phyloP scores from a whole-genome alignment of 192 early-diverging fungal species.

The Backusella tuberculispora region DNA sequence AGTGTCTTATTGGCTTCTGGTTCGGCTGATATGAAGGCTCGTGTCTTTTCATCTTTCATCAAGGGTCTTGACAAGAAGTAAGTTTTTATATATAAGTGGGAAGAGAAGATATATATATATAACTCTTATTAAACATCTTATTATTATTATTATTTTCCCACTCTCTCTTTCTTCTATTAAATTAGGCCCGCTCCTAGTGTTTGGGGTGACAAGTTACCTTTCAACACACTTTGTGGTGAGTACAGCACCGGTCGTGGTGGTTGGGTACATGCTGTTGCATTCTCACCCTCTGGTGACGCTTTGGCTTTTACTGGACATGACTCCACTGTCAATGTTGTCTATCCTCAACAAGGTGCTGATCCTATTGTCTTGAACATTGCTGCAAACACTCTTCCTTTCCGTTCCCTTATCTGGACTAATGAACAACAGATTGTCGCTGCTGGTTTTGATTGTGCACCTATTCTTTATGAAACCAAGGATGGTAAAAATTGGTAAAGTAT shows the following conservation, averaged over 20 bases:
- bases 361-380: constrained; percentile 58
- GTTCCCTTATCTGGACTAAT: constrained; percentile 77
- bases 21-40: constrained; percentile 84
- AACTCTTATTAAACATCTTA: background rate
- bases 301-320: constrained; percentile 91
- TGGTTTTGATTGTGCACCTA: constrained; percentile 94
- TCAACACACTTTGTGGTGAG: constrained; percentile 91
- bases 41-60: constrained; percentile 94
- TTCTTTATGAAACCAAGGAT: constrained; percentile 69
- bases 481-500: constrained; percentile 59
- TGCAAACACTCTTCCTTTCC: constrained; percentile 72
- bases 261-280: constrained; percentile 93
- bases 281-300: constrained; percentile 86
- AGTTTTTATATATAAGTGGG: background rate
- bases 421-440: constrained; percentile 81
- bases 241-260: constrained; percentile 75
- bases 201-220: constrained; percentile 95
- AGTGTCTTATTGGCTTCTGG: constrained; percentile 94
- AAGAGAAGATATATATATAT: background rate
- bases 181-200: constrained; percentile 70
- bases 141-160: too few species aligned
- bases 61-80: constrained; percentile 92
- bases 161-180: background rate
- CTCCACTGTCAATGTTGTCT: constrained; percentile 78
- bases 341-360: constrained; percentile 59